A percentile compares a stretch with the other conserved stretches of the same genome.
phyloP scores from a whole-genome alignment of 75 land plant species.

The Picea glauca region DNA sequence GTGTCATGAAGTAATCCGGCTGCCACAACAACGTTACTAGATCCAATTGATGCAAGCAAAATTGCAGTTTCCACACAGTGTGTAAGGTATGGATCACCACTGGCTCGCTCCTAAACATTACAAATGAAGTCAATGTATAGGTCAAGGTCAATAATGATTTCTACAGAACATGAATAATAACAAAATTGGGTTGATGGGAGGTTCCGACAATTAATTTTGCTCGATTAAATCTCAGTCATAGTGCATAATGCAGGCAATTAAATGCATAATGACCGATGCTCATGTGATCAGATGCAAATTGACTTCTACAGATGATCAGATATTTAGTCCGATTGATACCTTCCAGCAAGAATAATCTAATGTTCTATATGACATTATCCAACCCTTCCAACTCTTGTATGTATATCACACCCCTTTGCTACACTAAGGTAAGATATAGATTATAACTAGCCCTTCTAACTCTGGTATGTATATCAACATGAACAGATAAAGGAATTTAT shows the following conservation, averaged over 20 bases:
- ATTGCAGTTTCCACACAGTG: slow-evolving; percentile 96
- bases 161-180: too few species aligned
- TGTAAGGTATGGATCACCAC: slow-evolving; percentile 82
- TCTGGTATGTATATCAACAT: too few species aligned
- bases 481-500: too few species aligned
- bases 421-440: too few species aligned
- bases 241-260: background rate
- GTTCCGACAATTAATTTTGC: too few species aligned
- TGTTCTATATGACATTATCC: background rate
- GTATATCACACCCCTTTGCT: too few species aligned
- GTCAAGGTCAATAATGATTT: background rate
- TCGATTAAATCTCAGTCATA: background rate
- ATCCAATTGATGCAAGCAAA: slow-evolving; percentile 73
- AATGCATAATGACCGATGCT: background rate
- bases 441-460: too few species aligned
- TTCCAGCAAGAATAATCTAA: background rate
- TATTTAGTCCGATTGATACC: background rate
- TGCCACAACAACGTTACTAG: slow-evolving; percentile 81
- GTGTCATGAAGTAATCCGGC: slow-evolving; percentile 98
- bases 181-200: too few species aligned
- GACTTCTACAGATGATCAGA: background rate
- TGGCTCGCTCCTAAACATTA: slow-evolving; percentile 68
- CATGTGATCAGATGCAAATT: background rate
- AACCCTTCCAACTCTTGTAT: too few species aligned
- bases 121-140: slow-evolving; percentile 3